Evolutionary conservation across 768 basidiomycete species (phyloP), one percentile per base, ranked within the genome.

Genomic region (Pulveroboletus sp.): DNA sequence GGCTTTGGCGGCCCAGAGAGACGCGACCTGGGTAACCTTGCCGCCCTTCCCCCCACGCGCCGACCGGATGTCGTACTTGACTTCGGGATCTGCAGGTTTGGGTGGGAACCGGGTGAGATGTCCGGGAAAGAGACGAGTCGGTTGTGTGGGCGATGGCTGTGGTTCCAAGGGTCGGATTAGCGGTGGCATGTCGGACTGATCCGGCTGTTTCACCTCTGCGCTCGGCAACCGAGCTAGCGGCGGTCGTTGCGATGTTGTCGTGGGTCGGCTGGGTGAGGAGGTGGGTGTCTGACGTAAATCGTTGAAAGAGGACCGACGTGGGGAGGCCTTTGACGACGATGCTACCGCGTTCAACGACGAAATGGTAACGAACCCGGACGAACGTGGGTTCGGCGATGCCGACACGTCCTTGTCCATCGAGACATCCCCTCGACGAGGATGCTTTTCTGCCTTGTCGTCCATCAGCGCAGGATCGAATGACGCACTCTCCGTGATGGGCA

Each of bases 41-140:
- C 88, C 89, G 3, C 89, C 89, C 36, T 77, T 71, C 2, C 89
- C 89, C 5, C 89, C 87, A 19, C 88, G 76, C 5, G 86, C 87
- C 31, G 86, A 89, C 12, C 83, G 80, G 22, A 88, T 66, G 59
- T 90, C 81, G 59, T 89, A 89, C 50, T 81, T 84, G 19, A 73
- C 76, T 44, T 81, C 83, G 0, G 77, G 71, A 51, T 81, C 78
- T 4, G 57, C 50, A 19, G 66, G 63, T 35, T 65, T 58, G 46
- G 68, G 54, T 3, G 72, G 67, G 48, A 73, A 69, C 1, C 57
- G 57, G 17, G 72, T 68, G 6, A 70, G 45, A 19, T 62, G 70
- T 3, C 63, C 61, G 1, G 68, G 60, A 27, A 60, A 27, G 38
- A 62, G 44, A 30, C 36, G 45, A 6, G n/a, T 14, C 7, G 6